Evolutionary conservation across 495 filamentous ascomycete species (phyloP).

Genomic region (Aspergillus hancockii): DNA sequence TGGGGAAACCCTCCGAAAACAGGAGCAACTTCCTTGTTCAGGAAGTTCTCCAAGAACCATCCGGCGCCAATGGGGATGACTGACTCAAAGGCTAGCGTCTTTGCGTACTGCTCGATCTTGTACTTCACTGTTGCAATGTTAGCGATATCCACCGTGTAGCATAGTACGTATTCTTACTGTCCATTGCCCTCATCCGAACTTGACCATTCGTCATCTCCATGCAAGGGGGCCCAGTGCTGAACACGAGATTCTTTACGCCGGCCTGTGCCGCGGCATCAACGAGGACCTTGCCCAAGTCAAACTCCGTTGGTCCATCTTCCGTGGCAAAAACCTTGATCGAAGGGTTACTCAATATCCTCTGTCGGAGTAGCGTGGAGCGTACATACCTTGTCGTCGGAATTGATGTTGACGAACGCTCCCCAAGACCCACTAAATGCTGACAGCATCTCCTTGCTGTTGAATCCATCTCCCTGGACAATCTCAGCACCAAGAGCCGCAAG

Average conservation of each 20-base stretch:
- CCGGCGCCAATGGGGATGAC: conserved; percentile 20
- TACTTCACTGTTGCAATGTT: conserved; percentile 22
- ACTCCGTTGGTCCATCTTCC: conserved; percentile 23
- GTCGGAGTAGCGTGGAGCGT: neutral
- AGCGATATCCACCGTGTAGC: neutral
- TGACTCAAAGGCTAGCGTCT: conserved; percentile 20
- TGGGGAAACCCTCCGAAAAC: conserved; percentile 33
- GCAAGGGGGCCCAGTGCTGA: conserved; percentile 19
- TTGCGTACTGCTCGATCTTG: conserved; percentile 28
- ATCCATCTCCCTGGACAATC: conserved; percentile 44
- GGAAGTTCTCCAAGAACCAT: conserved; percentile 34
- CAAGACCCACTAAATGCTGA: conserved; percentile 27
- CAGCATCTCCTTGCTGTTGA: conserved; percentile 26
- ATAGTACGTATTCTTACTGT: conserved; percentile 18
- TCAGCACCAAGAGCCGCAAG: conserved; percentile 46
- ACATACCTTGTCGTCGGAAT: conserved; percentile 31
- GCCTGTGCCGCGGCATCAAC: conserved; percentile 26
- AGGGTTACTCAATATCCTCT: neutral
- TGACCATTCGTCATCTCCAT: conserved; percentile 25
- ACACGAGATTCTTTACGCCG: conserved; percentile 31
- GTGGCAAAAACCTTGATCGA: conserved; percentile 15
- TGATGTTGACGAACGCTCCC: conserved; percentile 36
- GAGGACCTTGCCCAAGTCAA: conserved; percentile 31
- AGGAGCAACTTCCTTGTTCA: conserved; percentile 19
- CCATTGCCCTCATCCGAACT: conserved; percentile 24